Evolutionary conservation across 257 asterid species (phyloP).

Genomic region (Plantago major): DNA sequence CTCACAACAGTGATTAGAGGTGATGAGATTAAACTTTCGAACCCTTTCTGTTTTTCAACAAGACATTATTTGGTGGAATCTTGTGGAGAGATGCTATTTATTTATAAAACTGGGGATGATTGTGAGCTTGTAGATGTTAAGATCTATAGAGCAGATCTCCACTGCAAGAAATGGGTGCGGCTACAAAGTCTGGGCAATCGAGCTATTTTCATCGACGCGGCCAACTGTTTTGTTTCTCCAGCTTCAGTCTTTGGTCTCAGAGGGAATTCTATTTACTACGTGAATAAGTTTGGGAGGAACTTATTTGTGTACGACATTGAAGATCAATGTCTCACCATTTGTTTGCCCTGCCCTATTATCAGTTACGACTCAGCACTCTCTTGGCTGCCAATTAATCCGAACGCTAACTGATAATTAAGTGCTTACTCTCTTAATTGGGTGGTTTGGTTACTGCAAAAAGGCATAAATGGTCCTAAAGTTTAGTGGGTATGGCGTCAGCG

Average conservation of each 20-base stretch:
- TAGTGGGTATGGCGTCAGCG: too few species aligned
- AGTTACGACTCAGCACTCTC: not conserved
- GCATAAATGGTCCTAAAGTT: too few species aligned
- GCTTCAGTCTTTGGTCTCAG: not conserved
- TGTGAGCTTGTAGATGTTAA: not conserved
- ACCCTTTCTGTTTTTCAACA: not conserved
- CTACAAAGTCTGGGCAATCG: not conserved
- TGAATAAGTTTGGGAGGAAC: not conserved
- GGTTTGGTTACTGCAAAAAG: too few species aligned
- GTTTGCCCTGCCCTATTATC: not conserved
- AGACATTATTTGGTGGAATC: slow-evolving; percentile 1
- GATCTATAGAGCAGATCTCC: not conserved
- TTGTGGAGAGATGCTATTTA: not conserved
- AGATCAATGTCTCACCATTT: not conserved
- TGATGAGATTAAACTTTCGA: not conserved
- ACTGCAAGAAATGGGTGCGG: not conserved
- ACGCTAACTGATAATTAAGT: not conserved
- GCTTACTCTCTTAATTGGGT: too few species aligned
- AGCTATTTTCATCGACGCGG: not conserved
- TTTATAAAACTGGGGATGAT: not conserved
- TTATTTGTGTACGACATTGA: not conserved
- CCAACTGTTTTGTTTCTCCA: not conserved
- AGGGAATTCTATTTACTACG: not conserved
- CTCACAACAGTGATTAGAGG: too few species aligned
- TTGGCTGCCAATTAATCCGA: not conserved